A percentile compares a stretch with the other conserved stretches of the same genome.
Conservation (phyloP, 345 rosid genomes). For the Raphanus raphanistrum region DNA sequence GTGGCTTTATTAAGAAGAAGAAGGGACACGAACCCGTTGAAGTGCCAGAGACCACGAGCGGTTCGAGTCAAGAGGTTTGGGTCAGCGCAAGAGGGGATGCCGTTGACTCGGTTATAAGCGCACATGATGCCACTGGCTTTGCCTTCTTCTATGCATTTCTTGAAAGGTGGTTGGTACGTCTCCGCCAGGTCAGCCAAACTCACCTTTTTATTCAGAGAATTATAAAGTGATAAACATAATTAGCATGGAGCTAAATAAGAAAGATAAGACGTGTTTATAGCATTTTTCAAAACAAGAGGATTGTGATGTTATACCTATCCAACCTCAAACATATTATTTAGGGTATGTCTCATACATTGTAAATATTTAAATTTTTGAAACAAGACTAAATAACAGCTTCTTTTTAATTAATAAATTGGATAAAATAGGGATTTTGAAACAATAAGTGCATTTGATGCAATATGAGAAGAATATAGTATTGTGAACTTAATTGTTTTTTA, state of each 20-base stretch:
- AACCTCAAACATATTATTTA: not conserved
- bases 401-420: not conserved
- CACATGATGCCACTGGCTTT: conserved; percentile 85
- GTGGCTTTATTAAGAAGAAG: not conserved
- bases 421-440: not conserved
- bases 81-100: conserved; percentile 75
- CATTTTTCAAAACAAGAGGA: no score
- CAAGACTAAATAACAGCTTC: not conserved
- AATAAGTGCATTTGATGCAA: not conserved
- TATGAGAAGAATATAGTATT: not conserved
- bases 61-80: conserved; percentile 56
- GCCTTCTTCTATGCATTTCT: conserved; percentile 65
- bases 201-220: conserved; percentile 45
- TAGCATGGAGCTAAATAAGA: not conserved
- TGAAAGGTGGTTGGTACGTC: conserved; percentile 84
- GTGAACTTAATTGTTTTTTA: not conserved
- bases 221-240: not conserved
- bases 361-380: not conserved
- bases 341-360: not conserved
- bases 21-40: conserved; percentile 54
- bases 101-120: conserved; percentile 80
- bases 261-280: no score
- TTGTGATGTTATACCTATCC: not conserved
- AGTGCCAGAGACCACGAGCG: conserved; percentile 68
- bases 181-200: conserved; percentile 74